Percentiles rank a stretch among this genome's conserved stretches.
Conservation (phyloP, 176 grass and related monocot genomes). For the Oryza punctata region DNA sequence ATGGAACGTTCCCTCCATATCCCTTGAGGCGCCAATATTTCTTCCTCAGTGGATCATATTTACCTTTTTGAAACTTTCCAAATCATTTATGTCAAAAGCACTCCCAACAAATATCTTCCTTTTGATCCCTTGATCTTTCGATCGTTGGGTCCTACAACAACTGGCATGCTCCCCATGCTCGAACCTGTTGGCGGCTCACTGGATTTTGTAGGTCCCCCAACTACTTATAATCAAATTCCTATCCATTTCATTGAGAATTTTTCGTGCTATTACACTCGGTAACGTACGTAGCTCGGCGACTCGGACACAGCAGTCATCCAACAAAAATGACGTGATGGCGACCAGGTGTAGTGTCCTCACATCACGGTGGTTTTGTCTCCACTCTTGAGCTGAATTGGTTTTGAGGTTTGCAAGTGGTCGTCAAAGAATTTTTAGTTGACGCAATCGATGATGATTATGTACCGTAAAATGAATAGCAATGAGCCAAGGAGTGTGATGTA, state of each 20-base stretch:
- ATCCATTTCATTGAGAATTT: background rate
- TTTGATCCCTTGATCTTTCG: background rate
- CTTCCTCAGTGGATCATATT: too few species aligned
- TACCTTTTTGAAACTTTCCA: too few species aligned
- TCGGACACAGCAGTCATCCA: background rate
- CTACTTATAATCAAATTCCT: too few species aligned
- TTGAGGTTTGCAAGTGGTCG: background rate
- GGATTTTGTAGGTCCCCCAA: background rate
- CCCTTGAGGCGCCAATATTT: too few species aligned
- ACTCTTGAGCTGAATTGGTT: background rate
- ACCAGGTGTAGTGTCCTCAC: background rate
- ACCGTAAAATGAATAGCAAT: background rate
- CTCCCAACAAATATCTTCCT: background rate
- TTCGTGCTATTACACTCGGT: background rate
- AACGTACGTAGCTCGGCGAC: background rate
- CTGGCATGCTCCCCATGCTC: background rate
- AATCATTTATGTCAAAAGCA: too few species aligned
- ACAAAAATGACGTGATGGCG: background rate
- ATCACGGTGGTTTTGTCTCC: background rate
- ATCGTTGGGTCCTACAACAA: background rate
- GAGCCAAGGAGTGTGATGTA: background rate
- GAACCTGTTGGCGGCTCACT: conserved; percentile 3
- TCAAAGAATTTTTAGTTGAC: background rate
- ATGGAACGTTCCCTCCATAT: too few species aligned
- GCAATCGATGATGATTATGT: background rate